Evolutionary conservation across 108 stramenopile species (phyloP), one percentile per base, ranked within the genome.

Genomic region (Pseudonitzschia delicatissima): DNA sequence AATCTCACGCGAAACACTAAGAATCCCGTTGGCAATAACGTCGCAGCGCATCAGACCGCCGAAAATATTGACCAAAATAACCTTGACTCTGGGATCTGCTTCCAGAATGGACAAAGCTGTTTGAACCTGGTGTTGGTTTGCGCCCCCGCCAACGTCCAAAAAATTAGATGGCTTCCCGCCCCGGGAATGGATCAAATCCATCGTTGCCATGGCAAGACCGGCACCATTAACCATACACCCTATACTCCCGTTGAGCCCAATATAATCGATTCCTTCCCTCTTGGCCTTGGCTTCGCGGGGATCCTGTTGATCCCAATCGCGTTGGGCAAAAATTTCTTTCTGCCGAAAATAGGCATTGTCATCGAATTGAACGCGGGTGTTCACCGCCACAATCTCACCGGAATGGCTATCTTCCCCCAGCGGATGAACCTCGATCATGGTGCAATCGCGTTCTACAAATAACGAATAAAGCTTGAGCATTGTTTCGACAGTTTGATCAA

Each of bases 141-240:
- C 91, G 45, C 89, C 87, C 23, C 92, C 92, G 26, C 92, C 95
- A 31, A 98, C 95, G 72, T 98, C 97, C 66, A 98, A 84, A 80
- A 98, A 98, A 85, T 98, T 98, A 66, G 95, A 93, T n/a, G 97
- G 95, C 9, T 73, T 66, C 20, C 96, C 97, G 39, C 96, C 97
- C 81, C 88, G 85, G 71, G 96, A 82, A 60, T 91, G 84, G 76
- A 98, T 96, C 68, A 96, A 92, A 66, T 98, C 96, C 94, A 98
- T 94, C 47, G 97, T 98, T 55, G 85, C 61, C 97, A 98, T 98
- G 74, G 97, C 97, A 28, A 98, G 72, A 27, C 96, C 97, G 11
- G 97, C 97, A 44, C 97, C 97, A 72, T 98, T 98, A 40, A 98
- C 97, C 97, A 98, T 98, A 78, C 97, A 98, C 34, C 97, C 97